These are phyloP conservation scores for Gracilaria gracilis DNA, from an alignment of 23 red algal species.

Conservation along the genomic window DNA sequence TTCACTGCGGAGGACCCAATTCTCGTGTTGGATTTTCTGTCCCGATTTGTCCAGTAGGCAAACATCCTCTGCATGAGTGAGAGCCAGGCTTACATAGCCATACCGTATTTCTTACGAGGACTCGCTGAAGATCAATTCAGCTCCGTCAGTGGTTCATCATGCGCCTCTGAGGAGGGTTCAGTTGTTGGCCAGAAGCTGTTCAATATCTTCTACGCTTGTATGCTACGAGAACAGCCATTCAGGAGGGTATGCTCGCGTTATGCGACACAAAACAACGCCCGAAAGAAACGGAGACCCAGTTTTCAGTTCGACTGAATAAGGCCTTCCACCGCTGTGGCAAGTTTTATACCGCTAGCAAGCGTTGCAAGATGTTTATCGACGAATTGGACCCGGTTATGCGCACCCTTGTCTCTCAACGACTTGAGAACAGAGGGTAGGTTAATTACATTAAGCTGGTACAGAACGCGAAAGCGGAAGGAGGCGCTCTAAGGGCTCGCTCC, in stretches of 20 bases:
- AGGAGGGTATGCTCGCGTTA: neutral
- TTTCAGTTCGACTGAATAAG: neutral
- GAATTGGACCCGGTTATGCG: neutral
- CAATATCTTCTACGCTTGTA: conserved; percentile 3
- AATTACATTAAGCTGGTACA: neutral
- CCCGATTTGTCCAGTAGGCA: neutral
- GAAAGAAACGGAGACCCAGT: neutral
- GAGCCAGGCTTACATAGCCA: neutral
- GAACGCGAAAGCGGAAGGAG: too few species aligned
- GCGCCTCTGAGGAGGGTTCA: neutral
- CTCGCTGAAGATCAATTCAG: conserved; percentile 1
- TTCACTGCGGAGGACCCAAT: conserved; percentile 5
- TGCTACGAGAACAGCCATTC: neutral
- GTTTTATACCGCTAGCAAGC: neutral
- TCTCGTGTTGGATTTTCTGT: neutral
- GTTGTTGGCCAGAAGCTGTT: neutral
- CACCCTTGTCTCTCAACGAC: neutral
- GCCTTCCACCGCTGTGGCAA: neutral
- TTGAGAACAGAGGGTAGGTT: neutral
- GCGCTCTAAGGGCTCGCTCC: too few species aligned
- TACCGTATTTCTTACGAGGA: conserved; percentile 10
- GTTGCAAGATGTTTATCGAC: neutral
- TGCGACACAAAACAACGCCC: neutral
- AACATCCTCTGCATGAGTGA: neutral
- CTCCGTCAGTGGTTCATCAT: neutral